Evolutionary conservation across 108 stramenopile species (phyloP).

Genomic region (Conticribra guillardii): DNA sequence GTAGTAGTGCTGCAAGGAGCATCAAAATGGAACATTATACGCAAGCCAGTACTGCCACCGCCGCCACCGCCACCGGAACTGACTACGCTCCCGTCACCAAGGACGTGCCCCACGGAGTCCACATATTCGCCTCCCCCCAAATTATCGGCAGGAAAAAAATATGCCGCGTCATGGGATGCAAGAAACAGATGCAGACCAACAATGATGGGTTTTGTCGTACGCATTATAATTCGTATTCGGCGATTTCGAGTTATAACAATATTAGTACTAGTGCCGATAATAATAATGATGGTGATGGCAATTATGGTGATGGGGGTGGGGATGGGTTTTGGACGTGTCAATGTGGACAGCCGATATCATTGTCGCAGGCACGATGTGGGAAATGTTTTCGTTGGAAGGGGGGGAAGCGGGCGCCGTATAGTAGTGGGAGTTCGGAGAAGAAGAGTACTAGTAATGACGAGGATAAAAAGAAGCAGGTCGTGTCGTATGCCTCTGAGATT

Average conservation of each 20-base stretch:
- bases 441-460: not conserved
- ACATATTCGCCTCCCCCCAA: no score
- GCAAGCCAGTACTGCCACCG: no score
- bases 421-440: not conserved
- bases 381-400: conserved; percentile 13
- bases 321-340: conserved; percentile 18
- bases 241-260: no score
- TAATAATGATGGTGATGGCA: not conserved
- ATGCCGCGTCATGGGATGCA: conserved; percentile 41
- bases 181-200: conserved; percentile 32
- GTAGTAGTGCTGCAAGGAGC: no score
- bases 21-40: no score
- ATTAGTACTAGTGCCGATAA: no score
- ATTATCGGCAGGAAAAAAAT: no score
- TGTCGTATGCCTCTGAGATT: no score
- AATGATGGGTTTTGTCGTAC: conserved; percentile 43
- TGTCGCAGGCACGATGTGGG: conserved; percentile 19
- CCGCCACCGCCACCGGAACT: no score
- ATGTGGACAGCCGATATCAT: conserved; percentile 8
- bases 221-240: conserved; percentile 30
- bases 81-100: no score
- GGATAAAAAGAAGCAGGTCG: not conserved
- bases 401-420: conserved; percentile 11
- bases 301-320: not conserved
- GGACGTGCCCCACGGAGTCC: no score